Evolutionary conservation across 2,329 filamentous ascomycete genomes (phyloP).

Genomic region (Xylariaceae sp.): DNA sequence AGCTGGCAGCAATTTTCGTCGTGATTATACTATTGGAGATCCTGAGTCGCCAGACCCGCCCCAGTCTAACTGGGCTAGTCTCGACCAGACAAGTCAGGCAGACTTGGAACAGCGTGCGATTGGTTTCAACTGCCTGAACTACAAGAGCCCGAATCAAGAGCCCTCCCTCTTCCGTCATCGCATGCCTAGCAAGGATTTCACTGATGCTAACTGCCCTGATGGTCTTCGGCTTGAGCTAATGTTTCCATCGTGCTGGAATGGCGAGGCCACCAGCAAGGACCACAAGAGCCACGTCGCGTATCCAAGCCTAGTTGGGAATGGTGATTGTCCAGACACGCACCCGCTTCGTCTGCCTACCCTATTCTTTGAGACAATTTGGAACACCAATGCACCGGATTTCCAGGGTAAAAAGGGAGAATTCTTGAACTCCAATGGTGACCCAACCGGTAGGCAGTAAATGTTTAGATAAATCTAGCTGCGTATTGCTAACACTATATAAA

Average conservation of each 20-base stretch:
- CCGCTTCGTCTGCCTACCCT: constrained; percentile 71
- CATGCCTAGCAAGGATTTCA: constrained; percentile 75
- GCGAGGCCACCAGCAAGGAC: constrained; percentile 61
- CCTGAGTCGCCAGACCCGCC: constrained; percentile 64
- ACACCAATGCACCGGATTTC: constrained; percentile 63
- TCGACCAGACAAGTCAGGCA: constrained; percentile 66
- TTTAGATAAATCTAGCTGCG: not conserved
- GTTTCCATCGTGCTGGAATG: constrained; percentile 91
- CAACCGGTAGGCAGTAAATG: constrained; percentile 57
- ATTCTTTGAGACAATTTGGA: constrained; percentile 85
- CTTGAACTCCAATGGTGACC: constrained; percentile 77
- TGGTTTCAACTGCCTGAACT: constrained; percentile 96
- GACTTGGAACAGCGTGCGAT: constrained; percentile 78
- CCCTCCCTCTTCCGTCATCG: constrained; percentile 79
- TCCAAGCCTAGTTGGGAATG: constrained; percentile 74
- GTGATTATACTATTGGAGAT: constrained; percentile 71
- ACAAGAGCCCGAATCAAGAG: constrained; percentile 61
- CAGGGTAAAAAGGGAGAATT: constrained; percentile 67
- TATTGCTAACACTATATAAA: constrained; percentile 35
- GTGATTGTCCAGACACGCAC: constrained; percentile 72
- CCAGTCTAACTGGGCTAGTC: constrained; percentile 70
- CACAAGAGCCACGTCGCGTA: constrained; percentile 75
- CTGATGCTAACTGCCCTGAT: constrained; percentile 80
- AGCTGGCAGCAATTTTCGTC: constrained; percentile 69
- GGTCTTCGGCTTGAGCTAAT: constrained; percentile 82